Base-by-base conservation (phyloP, 2,329 filamentous ascomycete genomes). In the Piedraia hortae region DNA sequence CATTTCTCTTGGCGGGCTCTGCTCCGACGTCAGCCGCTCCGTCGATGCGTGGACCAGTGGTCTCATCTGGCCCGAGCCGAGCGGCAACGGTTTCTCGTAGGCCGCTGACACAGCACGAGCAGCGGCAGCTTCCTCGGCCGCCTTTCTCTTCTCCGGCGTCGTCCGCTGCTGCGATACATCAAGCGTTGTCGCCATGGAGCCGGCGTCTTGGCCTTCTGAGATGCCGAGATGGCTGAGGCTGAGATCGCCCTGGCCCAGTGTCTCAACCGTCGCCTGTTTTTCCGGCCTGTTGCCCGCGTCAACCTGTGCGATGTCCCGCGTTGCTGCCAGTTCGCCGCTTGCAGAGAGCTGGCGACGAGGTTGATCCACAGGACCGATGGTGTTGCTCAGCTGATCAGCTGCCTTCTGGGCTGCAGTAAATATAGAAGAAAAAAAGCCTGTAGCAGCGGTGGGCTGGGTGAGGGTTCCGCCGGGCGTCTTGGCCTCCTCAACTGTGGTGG, bases 321-420 rank as follows among this genome's bases (percentile, higher is more conserved):
- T 17, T 13, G 27, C 11, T 13, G 24, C 16, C 11, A 9, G 16
- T 22, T 24, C 22, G 23, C 23, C 21, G 12, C 28, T 36, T 44
- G 39, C 51, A 30, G 46, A 51, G n/a, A n/a, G n/a, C n/a, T n/a
- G n/a, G n/a, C n/a, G n/a, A n/a, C n/a, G n/a, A n/a, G n/a, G n/a
- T 34, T 52, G 52, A 22, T 47, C 45, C n/a, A 59, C 58, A 5
- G 36, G 29, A 14, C 57, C 48, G 20, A 91, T 68, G 21, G 67
- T 75, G 30, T 60, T 74, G 33, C 59, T 75, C 4, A 80, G 44
- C 10, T 62, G 66, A 31, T 53, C 77, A 8, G 80, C 78, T 19
- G 82, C 82, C 56, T 71, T 91, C 45, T 93, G 82, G 10, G 85
- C 85, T 20, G 71, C 82, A 18, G 77, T 82, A 31, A 97, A 64